phyloP scores from a whole-genome alignment of 805 yeast genomes.

The Kluyveromyces nonfermentans region DNA sequence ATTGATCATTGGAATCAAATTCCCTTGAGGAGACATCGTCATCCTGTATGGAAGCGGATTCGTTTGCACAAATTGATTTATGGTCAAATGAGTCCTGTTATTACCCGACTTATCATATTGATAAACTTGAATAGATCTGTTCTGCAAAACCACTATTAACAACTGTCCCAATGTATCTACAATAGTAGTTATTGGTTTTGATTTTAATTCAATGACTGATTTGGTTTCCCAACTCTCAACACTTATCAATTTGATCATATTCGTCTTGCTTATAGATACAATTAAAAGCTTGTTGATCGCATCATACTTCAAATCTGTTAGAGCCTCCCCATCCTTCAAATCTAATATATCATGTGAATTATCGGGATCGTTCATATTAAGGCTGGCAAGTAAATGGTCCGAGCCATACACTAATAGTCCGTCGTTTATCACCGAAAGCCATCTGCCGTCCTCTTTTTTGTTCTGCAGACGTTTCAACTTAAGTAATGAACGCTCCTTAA shows the following conservation, averaged over 20 bases:
- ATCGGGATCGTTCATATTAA: slow-evolving; percentile 4
- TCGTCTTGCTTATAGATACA: slow-evolving; percentile 16
- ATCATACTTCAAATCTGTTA: slow-evolving; percentile 25
- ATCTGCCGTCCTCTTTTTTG: slow-evolving; percentile 2
- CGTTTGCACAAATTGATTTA: slow-evolving; percentile 23
- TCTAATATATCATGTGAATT: background rate
- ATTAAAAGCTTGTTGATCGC: slow-evolving; percentile 11
- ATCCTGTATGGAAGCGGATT: slow-evolving; percentile 25
- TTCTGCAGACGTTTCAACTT: background rate
- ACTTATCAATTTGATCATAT: slow-evolving; percentile 14
- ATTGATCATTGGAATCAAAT: slow-evolving; percentile 23
- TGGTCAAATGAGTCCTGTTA: slow-evolving; percentile 16
- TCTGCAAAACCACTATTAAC: slow-evolving; percentile 19
- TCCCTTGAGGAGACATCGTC: slow-evolving; percentile 29
- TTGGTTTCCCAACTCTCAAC: slow-evolving; percentile 8
- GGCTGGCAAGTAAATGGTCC: slow-evolving; percentile 17
- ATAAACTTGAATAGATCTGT: slow-evolving; percentile 22
- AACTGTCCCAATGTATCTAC: slow-evolving; percentile 22
- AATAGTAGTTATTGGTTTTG: slow-evolving; percentile 21
- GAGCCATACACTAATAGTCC: slow-evolving; percentile 16
- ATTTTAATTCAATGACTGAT: slow-evolving; percentile 12
- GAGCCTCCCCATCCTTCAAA: slow-evolving; percentile 11
- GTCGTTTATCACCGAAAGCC: slow-evolving; percentile 8
- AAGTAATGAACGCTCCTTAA: slow-evolving; percentile 1
- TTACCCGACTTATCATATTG: slow-evolving; percentile 20